phyloP scores from a whole-genome alignment of 129 eudicot genomes.

The Heracleum sosnowskyi region DNA sequence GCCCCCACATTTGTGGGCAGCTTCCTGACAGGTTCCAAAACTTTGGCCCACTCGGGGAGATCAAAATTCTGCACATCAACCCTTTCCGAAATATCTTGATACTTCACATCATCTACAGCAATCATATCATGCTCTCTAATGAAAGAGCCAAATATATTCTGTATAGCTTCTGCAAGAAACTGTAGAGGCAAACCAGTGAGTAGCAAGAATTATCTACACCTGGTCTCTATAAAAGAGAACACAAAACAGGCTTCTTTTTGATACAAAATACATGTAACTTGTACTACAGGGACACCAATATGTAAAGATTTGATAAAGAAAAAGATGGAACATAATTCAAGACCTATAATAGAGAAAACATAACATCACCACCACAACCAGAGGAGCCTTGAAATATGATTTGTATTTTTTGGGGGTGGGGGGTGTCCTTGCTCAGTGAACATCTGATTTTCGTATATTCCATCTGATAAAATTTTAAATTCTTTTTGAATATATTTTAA shows the following conservation, averaged over 20 bases:
- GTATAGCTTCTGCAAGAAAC: constrained; percentile 46
- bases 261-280: not conserved
- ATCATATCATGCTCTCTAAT: constrained; percentile 14
- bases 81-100: constrained; percentile 20
- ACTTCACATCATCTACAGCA: constrained; percentile 16
- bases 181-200: constrained; percentile 18
- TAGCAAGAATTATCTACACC: not conserved
- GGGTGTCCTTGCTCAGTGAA: not conserved
- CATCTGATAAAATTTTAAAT: too few species aligned
- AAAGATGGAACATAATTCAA: not conserved
- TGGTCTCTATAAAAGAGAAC: not conserved
- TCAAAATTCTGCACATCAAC: not conserved
- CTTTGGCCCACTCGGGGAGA: constrained; percentile 52
- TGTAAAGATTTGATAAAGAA: not conserved
- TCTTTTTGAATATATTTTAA: too few species aligned
- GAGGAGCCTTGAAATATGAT: not conserved
- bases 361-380: not conserved
- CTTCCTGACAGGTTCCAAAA: constrained; percentile 43
- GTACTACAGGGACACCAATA: not conserved
- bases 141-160: constrained; percentile 24
- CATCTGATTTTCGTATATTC: too few species aligned
- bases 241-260: not conserved
- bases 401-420: too few species aligned
- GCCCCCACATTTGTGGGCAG: constrained; percentile 58
- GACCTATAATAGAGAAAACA: not conserved